Evolutionary conservation across 768 basidiomycete species (phyloP).

Genomic region (Steccherinum ochraceum): DNA sequence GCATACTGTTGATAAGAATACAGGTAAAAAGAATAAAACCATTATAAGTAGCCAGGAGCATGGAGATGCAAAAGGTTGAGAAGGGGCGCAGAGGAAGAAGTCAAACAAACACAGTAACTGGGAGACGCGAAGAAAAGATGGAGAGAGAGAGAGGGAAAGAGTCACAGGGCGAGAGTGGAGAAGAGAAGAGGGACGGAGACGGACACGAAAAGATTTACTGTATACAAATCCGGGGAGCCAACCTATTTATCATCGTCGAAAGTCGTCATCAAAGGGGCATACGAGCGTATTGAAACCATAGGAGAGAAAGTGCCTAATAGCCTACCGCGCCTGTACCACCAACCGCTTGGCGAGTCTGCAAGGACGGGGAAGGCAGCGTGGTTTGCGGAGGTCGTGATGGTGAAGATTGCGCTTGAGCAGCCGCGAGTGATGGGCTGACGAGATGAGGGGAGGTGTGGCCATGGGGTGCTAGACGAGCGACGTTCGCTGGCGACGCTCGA

Average conservation of each 20-base stretch:
- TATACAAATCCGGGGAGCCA: too few relatives aligned
- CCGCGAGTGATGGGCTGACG: constrained; percentile 21
- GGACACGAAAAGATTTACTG: not conserved
- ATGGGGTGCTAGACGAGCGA: constrained; percentile 21
- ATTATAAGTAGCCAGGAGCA: not conserved
- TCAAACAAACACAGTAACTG: too few relatives aligned
- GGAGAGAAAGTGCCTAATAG: constrained; percentile 1
- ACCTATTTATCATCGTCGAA: too few relatives aligned
- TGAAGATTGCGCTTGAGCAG: constrained; percentile 23
- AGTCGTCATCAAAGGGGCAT: not conserved
- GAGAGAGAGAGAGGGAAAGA: not conserved
- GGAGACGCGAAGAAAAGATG: too few relatives aligned
- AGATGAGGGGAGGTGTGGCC: constrained; percentile 24
- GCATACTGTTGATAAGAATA: not conserved
- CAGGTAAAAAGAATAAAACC: not conserved
- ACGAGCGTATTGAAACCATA: not conserved
- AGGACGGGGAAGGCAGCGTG: constrained; percentile 25
- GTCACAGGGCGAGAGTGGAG: not conserved
- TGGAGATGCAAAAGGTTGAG: not conserved
- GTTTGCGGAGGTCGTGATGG: constrained; percentile 24
- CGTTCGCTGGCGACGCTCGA: constrained; percentile 15
- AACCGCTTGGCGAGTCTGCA: constrained; percentile 27
- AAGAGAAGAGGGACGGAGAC: not conserved
- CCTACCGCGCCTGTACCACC: constrained; percentile 22
- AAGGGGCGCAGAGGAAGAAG: not conserved